Conservation (phyloP, 2,329 filamentous ascomycete species). For the Hymenoscyphus fructigenus region DNA sequence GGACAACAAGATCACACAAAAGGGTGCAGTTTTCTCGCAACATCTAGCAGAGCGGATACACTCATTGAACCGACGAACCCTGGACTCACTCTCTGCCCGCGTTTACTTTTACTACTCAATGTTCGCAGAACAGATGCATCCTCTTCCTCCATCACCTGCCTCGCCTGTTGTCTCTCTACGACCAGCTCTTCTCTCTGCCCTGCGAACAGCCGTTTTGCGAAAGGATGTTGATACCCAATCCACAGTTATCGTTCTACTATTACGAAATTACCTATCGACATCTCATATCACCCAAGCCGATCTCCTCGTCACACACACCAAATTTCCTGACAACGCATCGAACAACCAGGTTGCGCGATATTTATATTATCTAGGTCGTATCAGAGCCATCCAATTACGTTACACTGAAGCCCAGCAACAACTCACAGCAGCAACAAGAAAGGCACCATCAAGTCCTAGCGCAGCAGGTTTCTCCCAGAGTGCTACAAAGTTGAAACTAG, state of each 20-base stretch:
- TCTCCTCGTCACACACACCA: slow-evolving; percentile 89
- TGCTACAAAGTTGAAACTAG: slow-evolving; percentile 91
- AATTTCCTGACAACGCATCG: slow-evolving; percentile 89
- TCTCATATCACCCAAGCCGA: slow-evolving; percentile 97
- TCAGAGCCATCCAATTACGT: slow-evolving; percentile 91
- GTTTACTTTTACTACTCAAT: slow-evolving; percentile 98
- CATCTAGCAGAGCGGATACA: slow-evolving; percentile 83
- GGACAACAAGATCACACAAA: slow-evolving; percentile 77
- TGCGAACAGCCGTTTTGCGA: slow-evolving; percentile 91
- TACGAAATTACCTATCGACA: slow-evolving; percentile 93
- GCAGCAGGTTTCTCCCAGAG: slow-evolving; percentile 95
- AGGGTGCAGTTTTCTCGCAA: slow-evolving; percentile 80
- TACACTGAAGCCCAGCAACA: slow-evolving; percentile 98
- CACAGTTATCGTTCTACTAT: slow-evolving; percentile 87
- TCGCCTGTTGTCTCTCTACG: slow-evolving; percentile 86
- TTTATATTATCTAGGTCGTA: slow-evolving; percentile 94
- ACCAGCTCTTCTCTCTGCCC: slow-evolving; percentile 79
- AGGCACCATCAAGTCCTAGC: slow-evolving; percentile 85
- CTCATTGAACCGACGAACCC: slow-evolving; percentile 83
- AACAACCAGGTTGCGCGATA: slow-evolving; percentile 99
- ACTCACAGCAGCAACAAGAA: slow-evolving; percentile 87
- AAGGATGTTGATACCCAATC: slow-evolving; percentile 98
- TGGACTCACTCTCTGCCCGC: slow-evolving; percentile 91
- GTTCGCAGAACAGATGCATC: slow-evolving; percentile 88
- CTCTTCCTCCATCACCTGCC: slow-evolving; percentile 83